Evolutionary conservation across 371 early-diverging fungal species (phyloP).

Genomic region (Actinomortierella ambigua): DNA sequence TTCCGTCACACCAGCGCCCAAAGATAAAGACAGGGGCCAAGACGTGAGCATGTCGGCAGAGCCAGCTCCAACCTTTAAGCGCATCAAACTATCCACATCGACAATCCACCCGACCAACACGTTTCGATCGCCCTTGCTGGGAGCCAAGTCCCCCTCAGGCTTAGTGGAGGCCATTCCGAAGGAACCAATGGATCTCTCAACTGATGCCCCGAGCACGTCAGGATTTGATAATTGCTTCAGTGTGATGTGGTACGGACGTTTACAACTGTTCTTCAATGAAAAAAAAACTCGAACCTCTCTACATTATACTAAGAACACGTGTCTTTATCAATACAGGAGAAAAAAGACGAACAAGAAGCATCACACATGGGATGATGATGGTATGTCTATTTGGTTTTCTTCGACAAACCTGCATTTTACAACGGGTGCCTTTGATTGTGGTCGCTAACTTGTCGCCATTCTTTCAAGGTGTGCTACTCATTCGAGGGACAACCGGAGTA

Average conservation of each 20-base stretch:
- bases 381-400: conserved; percentile 25
- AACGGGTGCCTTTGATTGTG: background rate
- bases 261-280: background rate
- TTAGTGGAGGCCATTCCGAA: too few relatives aligned
- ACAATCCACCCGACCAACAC: too few relatives aligned
- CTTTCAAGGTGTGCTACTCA: conserved; percentile 38
- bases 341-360: conserved; percentile 50
- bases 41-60: too few relatives aligned
- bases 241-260: conserved; percentile 31
- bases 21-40: too few relatives aligned
- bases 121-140: too few relatives aligned
- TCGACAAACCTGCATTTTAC: background rate
- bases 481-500: conserved; percentile 14
- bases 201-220: background rate
- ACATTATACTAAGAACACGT: background rate
- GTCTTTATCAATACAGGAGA: conserved; percentile 15
- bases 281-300: background rate
- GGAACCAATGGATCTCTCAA: too few relatives aligned
- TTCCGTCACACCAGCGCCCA: too few relatives aligned
- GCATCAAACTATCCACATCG: too few relatives aligned
- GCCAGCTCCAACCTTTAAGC: too few relatives aligned
- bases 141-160: too few relatives aligned
- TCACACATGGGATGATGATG: conserved; percentile 63
- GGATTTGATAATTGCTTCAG: conserved; percentile 13
- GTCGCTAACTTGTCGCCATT: too few relatives aligned